Evolutionary conservation across 2,329 filamentous ascomycete species (phyloP).

Genomic region (Neophaeococcomyces mojaviensis): DNA sequence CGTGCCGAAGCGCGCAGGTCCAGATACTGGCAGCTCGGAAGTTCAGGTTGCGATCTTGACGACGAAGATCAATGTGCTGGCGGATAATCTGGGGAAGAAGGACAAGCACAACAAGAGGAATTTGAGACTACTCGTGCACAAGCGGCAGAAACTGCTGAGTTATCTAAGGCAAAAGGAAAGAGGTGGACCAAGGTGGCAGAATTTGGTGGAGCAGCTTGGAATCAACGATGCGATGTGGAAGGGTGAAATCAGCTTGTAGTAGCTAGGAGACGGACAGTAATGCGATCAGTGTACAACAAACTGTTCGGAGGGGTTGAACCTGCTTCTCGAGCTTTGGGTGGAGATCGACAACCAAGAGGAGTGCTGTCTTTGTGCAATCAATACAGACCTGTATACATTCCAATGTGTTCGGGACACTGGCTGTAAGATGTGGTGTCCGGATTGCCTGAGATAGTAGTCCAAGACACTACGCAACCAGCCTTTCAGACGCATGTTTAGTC

Average conservation of each 20-base stretch:
- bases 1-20: slow-evolving; percentile 59
- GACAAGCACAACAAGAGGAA: slow-evolving; percentile 96
- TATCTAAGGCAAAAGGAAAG: slow-evolving; percentile 87
- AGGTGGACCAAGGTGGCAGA: slow-evolving; percentile 81
- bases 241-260: slow-evolving; percentile 72
- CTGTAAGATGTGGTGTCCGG: too few species aligned
- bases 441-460: too few species aligned
- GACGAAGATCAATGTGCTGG: slow-evolving; percentile 78
- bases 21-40: slow-evolving; percentile 89
- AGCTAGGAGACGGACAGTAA: neutral
- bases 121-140: slow-evolving; percentile 75
- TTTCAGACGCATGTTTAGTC: too few species aligned
- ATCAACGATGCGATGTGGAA: slow-evolving; percentile 84
- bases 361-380: too few species aligned
- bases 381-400: too few species aligned
- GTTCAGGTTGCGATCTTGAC: slow-evolving; percentile 97
- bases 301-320: too few species aligned
- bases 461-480: too few species aligned
- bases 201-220: slow-evolving; percentile 76
- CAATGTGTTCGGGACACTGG: too few species aligned
- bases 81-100: slow-evolving; percentile 62
- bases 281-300: too few species aligned
- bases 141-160: slow-evolving; percentile 75
- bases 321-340: too few species aligned
- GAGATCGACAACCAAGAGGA: too few species aligned